phyloP scores from a whole-genome alignment of 306 rosid species.

The Crotalaria pallida region DNA sequence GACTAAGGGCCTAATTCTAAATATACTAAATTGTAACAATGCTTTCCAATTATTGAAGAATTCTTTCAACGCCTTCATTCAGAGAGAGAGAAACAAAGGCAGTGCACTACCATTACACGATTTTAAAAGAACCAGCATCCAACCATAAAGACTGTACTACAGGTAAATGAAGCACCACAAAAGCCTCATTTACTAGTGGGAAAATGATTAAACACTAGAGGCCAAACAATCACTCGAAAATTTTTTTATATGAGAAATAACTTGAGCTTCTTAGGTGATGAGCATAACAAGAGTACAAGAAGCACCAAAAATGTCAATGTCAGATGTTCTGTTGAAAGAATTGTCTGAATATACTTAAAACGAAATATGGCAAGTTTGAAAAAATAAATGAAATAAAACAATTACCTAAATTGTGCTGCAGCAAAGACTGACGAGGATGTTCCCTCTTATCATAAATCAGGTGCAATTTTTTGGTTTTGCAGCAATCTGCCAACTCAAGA shows the following conservation, averaged over 20 bases:
- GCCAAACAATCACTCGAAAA: neutral
- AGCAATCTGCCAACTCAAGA: constrained; percentile 96
- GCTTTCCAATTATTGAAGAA: neutral
- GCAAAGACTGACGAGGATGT: constrained; percentile 88
- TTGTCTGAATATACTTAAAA: neutral
- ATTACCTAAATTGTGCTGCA: constrained; percentile 92
- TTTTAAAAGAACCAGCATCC: neutral
- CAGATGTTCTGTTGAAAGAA: neutral
- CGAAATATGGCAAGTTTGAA: neutral
- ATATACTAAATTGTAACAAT: too few species aligned
- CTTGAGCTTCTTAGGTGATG: constrained; percentile 11
- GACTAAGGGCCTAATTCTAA: too few species aligned
- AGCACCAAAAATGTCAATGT: constrained; percentile 8
- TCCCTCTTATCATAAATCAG: constrained; percentile 89
- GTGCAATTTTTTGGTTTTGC: constrained; percentile 82
- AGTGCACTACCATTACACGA: constrained; percentile 1
- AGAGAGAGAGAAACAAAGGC: neutral
- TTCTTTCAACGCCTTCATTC: neutral
- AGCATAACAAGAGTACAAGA: neutral
- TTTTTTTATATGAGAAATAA: constrained; percentile 3
- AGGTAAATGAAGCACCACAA: neutral
- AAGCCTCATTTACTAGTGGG: neutral
- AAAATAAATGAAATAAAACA: neutral
- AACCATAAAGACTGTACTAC: neutral
- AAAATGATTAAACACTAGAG: neutral